Conservation (phyloP, 345 rosid species). For the Trapa bicornis region DNA sequence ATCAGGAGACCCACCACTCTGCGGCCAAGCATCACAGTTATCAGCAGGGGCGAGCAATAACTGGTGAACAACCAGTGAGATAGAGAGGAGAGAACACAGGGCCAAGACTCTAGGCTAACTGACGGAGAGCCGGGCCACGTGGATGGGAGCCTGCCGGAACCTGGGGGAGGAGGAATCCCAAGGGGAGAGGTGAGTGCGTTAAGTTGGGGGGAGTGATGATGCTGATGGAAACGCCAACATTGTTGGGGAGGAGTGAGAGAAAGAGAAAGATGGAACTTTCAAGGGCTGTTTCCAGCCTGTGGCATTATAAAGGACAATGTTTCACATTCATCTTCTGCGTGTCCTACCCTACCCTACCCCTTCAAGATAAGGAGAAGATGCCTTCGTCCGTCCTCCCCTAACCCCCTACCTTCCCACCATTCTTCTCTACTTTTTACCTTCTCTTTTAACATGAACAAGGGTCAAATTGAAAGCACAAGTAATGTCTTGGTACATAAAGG, state of each 20-base stretch:
- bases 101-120: not conserved
- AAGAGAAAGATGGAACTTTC: not conserved
- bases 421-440: no score
- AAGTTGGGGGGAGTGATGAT: slow-evolving; percentile 11
- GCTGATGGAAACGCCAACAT: slow-evolving; percentile 23
- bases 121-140: not conserved
- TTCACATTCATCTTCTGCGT: no score
- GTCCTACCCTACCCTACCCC: no score
- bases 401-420: no score
- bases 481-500: no score
- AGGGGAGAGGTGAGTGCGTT: slow-evolving; percentile 5
- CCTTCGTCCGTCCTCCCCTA: no score
- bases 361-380: no score
- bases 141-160: not conserved
- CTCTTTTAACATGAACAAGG: no score
- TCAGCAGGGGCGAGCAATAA: not conserved
- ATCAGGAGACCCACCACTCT: not conserved
- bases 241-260: not conserved
- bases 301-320: no score
- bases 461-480: no score
- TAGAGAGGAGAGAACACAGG: not conserved
- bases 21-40: not conserved
- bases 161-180: slow-evolving; percentile 12
- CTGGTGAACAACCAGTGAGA: not conserved
- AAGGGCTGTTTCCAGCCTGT: slow-evolving; percentile 3